phyloP scores from a whole-genome alignment of 148 eudicot genomes.

The Camellia granthamiana region DNA sequence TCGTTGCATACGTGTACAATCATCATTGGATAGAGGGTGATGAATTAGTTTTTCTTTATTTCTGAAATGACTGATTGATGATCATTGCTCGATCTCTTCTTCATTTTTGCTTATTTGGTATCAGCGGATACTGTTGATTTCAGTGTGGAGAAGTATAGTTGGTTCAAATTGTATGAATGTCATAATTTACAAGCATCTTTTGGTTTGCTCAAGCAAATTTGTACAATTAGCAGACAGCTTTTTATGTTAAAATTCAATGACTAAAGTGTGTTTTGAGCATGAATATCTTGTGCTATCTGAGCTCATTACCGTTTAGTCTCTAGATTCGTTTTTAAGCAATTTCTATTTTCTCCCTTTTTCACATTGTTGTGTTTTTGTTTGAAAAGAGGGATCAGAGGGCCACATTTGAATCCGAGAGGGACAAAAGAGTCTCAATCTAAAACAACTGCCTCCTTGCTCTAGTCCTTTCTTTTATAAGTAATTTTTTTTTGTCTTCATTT shows the following conservation, averaged over 20 bases:
- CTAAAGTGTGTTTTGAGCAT: too few species aligned
- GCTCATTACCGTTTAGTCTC: neutral
- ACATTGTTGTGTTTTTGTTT: neutral
- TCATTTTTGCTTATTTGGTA: neutral
- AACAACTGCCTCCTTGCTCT: neutral
- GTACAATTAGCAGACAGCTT: too few species aligned
- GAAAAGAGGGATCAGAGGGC: too few species aligned
- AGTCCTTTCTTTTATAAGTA: neutral
- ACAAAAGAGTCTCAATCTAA: too few species aligned
- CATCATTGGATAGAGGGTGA: neutral
- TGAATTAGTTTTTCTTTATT: neutral
- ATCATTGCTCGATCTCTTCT: neutral
- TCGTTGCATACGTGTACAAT: neutral
- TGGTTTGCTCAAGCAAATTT: neutral
- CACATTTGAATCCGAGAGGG: neutral
- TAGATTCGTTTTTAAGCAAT: neutral
- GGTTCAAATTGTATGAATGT: neutral
- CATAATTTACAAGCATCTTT: neutral
- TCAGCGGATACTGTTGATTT: neutral
- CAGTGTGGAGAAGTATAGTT: neutral
- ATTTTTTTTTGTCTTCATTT: neutral
- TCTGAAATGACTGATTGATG: neutral
- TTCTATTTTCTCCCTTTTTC: neutral
- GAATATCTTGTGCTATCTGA: neutral
- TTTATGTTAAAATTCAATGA: too few species aligned